These are phyloP conservation scores for Chenopodium album DNA, from an alignment of 148 eudicot genomes.

Conservation along the genomic window DNA sequence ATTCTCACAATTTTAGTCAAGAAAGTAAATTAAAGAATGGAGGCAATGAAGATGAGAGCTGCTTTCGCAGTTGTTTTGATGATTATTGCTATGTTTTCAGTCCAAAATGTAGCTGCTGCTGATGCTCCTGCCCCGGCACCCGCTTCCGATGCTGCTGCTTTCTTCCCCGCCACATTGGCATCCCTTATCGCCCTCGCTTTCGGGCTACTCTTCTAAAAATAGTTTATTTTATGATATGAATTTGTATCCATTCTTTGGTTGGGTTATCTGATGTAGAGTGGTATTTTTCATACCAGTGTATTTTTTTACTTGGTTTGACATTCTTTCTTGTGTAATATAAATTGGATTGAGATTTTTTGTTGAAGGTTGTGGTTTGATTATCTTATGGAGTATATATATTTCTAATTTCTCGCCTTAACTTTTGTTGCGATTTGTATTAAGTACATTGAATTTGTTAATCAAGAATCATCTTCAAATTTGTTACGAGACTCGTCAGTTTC, in stretches of 20 bases:
- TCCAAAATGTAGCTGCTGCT: conserved; percentile 33
- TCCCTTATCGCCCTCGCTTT: conserved; percentile 35
- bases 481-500: too few relatives aligned
- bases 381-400: background rate
- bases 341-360: background rate
- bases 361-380: background rate
- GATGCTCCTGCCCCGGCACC: conserved; percentile 42
- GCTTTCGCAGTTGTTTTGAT: conserved; percentile 28
- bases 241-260: conserved; percentile 23
- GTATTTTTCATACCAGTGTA: background rate
- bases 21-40: conserved; percentile 25
- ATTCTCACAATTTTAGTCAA: background rate
- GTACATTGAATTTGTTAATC: too few relatives aligned
- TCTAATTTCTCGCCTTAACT: too few relatives aligned
- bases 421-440: too few relatives aligned
- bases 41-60: conserved; percentile 36
- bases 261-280: conserved; percentile 8
- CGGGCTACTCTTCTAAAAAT: conserved; percentile 30
- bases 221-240: background rate
- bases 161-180: conserved; percentile 38
- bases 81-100: conserved; percentile 35
- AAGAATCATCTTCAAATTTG: too few relatives aligned
- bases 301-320: background rate
- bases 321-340: conserved; percentile 12
- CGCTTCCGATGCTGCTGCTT: conserved; percentile 29